Evolutionary conservation across 257 asterid genomes (phyloP), one percentile per base, ranked within the genome.

Genomic region (Forsythia viridissima): DNA sequence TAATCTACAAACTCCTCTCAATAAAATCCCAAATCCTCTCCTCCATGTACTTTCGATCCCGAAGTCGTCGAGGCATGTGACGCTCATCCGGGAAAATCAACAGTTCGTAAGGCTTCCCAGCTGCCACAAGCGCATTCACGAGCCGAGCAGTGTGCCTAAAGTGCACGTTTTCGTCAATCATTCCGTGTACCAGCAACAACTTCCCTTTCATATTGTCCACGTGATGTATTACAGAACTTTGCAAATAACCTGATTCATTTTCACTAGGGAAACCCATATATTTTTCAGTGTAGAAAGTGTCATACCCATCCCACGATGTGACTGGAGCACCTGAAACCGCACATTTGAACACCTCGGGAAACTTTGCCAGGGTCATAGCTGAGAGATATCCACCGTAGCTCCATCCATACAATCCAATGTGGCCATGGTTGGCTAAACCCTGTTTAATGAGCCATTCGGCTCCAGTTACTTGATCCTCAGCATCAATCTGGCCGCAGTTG

Each of bases 301-400:
- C 98, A 20, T 93, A 94, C 37, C 99, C 98, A 39, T 93, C 98
- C 99, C 99, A 94, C 8, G 97, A 87, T 3, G 98, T 91, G 76
- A 94, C 99, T 0, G 99, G 99, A n/a, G 99, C 99, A 67, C 98
- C 99, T 6, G 98, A 82, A 44, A 94, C 89, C 0, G 99, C 97
- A 76, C 98, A 93, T 61, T 55, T 75, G 76, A 93, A 93, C 74
- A 86, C 84, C 41, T 88, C 85, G 0, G 99, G 99, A 71, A 88
- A 93, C 77, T 84, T 91, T 46, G 89, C 86, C 38, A 94, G 87
- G 24, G 89, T 48, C 86, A 94, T 94, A 57, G 98, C 92, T 6
- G 99, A 93, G 68, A 93, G 97, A 74, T 94, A 94, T 77, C 99
- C 99, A 16, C 99, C 99, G 0, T 94, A 94, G 80, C 99, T 93